Evolutionary conservation across 148 eudicot species (phyloP).

Genomic region (Pharnaceum exiguum): DNA sequence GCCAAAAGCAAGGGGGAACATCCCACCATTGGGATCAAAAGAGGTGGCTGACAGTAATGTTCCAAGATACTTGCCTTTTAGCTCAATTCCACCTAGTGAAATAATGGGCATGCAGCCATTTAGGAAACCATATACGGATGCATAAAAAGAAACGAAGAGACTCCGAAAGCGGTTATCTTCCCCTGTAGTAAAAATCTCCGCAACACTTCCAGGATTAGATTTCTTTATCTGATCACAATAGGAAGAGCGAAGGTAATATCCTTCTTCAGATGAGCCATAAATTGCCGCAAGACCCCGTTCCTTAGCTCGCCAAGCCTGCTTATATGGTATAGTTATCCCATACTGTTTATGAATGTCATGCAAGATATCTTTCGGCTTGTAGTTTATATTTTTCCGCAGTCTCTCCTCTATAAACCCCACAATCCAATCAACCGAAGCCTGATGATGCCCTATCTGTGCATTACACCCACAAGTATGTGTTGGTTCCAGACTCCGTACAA

Average conservation of each 20-base stretch:
- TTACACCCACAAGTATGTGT: conserved; percentile 55
- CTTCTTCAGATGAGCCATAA: conserved; percentile 68
- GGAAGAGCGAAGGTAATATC: conserved; percentile 51
- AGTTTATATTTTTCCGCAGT: conserved; percentile 47
- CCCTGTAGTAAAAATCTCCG: conserved; percentile 45
- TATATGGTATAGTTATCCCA: conserved; percentile 67
- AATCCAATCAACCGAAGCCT: conserved; percentile 73
- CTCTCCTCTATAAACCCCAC: conserved; percentile 55
- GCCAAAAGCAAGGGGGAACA: conserved; percentile 61
- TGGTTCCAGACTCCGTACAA: conserved; percentile 38
- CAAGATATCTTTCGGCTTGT: conserved; percentile 68
- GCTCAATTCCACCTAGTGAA: conserved; percentile 47
- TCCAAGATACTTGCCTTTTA: conserved; percentile 57
- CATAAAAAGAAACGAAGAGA: conserved; percentile 54
- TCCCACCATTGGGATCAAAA: conserved; percentile 51
- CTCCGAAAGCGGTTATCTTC: conserved; percentile 48
- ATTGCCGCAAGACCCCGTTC: conserved; percentile 61
- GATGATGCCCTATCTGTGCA: conserved; percentile 57
- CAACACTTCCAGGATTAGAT: conserved; percentile 49
- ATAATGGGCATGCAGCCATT: conserved; percentile 57
- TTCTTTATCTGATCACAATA: conserved; percentile 50
- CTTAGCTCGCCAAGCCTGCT: conserved; percentile 75
- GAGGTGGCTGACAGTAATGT: conserved; percentile 58
- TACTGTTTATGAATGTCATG: conserved; percentile 47
- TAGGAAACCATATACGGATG: conserved; percentile 50